Base-by-base conservation (phyloP, 345 rosid species). In the Eucalyptus sp. region DNA sequence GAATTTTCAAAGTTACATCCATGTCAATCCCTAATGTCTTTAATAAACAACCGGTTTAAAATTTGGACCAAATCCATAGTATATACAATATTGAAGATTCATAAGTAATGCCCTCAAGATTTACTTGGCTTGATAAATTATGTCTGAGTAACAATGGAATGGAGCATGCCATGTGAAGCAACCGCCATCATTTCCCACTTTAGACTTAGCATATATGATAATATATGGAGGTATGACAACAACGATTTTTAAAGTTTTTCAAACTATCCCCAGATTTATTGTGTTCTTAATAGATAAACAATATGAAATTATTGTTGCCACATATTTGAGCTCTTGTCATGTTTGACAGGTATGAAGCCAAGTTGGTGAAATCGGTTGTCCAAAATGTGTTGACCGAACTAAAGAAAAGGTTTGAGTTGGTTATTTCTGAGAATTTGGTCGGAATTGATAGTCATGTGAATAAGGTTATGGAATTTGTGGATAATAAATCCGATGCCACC, bases 111-210 rank as follows among this genome's bases (percentile, higher is more conserved):
- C 3, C 76, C 20, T 64, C 20, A 2, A 64, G 2, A 7, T 64
- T n/a, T 7, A n/a, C 1, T 2, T n/a, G 0, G 2, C 5, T 13
- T 7, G 3, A n/a, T 64, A 14, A 64, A 14, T n/a, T 64, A 3
- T 64, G 20, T 64, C 1, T 1, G 18, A 64, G 41, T 64, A 64
- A n/a, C 1, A 29, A 3, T 64, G 20, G 18, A 14, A 15, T 7
- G 3, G 37, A 10, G 10, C 41, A n/a, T 0, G 3, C 20, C 76
- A n/a, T n/a, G 10, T 64, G 20, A 64, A n/a, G 6, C 20, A 64
- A 64, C 10, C 10, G 0, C 76, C 2, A 7, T 1, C 20, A 14
- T 64, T 29, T n/a, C 20, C 5, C 41, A 4, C 76, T 64, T n/a
- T 66, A n/a, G 1, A 2, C 20, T n/a, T 66, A 7, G 76, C 41